Base-by-base conservation (phyloP, 768 basidiomycete species). In the Rhodosporidiobolus odoratus region DNA sequence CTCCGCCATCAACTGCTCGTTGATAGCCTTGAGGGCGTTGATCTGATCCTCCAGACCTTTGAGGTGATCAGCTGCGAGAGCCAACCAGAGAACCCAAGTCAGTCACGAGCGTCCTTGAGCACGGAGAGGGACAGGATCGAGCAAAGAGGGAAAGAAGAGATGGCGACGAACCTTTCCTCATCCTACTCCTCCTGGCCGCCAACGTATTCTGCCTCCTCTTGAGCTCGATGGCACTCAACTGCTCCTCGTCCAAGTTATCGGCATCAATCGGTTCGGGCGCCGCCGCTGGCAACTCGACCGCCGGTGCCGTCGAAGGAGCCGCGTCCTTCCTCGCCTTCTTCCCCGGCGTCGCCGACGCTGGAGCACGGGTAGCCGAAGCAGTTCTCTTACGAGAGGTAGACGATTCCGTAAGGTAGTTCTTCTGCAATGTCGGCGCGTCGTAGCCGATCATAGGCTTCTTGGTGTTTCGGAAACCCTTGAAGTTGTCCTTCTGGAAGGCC, bases 141-240 rank as follows among this genome's bases (percentile, higher is more conserved):
- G n/a, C n/a, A n/a, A n/a, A n/a, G n/a, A n/a, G n/a, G n/a, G n/a
- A n/a, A n/a, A n/a, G n/a, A n/a, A n/a, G n/a, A 93, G 81, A 65
- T 85, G 63, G 85, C 83, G 74, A 88, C 84, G 72, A 91, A 85
- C 77, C 79, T 82, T 90, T 92, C 66, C 89, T 84, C 81, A 85
- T 85, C 27, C 92, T 84, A 77, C 87, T 88, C 38, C 88, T 85
- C 3, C 92, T 85, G 10, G 92, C 92, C 0, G 92, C 91, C 8
- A 92, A 80, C 4, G 92, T 92, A 75, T 95, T 95, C 80, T 88
- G 86, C 15, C 87, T 84, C 38, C 92, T 85, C 82, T 92, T 92
- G 52, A 84, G 84, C 75, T 86, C 88, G 72, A 89, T 89, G 74
- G 87, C 87, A 77, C 88, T 60, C 25, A 72, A 56, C 62, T 75